Percentiles rank a stretch among this genome's conserved stretches.
These are phyloP conservation scores for Moringa oleifera DNA, from an alignment of 345 rosid genomes.

Conservation along the genomic window DNA sequence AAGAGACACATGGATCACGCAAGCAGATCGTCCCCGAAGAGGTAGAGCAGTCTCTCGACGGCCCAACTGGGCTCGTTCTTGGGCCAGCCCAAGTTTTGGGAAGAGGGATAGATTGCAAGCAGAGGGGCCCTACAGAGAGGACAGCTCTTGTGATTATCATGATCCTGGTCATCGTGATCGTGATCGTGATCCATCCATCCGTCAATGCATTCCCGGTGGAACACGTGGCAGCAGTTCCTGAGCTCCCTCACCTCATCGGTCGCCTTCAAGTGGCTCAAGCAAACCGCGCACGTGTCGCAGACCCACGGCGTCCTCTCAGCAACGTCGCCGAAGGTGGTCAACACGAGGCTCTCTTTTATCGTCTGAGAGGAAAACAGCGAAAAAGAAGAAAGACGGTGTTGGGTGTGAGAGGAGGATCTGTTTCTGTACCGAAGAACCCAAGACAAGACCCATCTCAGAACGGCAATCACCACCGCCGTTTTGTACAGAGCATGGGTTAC, in stretches of 20 bases:
- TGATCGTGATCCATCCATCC: constrained; percentile 78
- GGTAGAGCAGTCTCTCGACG: constrained; percentile 75
- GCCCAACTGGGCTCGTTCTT: constrained; percentile 89
- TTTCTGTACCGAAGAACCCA: constrained; percentile 49
- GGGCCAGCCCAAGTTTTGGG: constrained; percentile 34
- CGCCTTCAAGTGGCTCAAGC: constrained; percentile 47
- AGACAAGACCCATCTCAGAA: constrained; percentile 64
- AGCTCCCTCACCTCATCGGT: constrained; percentile 70
- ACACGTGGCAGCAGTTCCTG: constrained; percentile 87
- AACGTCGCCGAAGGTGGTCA: constrained; percentile 57
- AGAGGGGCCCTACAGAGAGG: constrained; percentile 90
- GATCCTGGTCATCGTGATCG: constrained; percentile 31
- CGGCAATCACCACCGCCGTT: constrained; percentile 60
- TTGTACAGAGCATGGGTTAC: constrained; percentile 62
- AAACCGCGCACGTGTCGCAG: constrained; percentile 75
- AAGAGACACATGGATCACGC: constrained; percentile 19
- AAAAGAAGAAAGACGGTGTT: neutral
- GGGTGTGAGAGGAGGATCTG: constrained; percentile 17
- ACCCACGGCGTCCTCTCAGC: constrained; percentile 26
- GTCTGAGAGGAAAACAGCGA: constrained; percentile 33
- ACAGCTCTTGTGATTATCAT: constrained; percentile 58
- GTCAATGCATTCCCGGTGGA: constrained; percentile 82
- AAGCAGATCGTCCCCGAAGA: constrained; percentile 82
- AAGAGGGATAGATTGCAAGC: constrained; percentile 28
- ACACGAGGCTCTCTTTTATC: constrained; percentile 50